Base-by-base conservation (phyloP, 768 basidiomycete genomes). In the Pleurotus pulmonarius region DNA sequence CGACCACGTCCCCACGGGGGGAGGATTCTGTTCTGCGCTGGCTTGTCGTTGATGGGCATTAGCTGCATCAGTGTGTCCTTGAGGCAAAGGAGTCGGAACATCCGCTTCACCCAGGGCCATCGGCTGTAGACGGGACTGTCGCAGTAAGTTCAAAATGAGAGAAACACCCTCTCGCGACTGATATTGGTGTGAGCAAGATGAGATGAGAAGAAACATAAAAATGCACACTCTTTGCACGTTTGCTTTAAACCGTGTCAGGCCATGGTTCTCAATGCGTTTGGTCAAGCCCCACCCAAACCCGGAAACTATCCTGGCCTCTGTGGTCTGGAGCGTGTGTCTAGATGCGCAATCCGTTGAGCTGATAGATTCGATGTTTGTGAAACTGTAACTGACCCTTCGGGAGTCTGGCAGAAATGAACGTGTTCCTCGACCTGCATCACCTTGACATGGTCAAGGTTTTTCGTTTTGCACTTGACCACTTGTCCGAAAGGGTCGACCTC, bases 391-490 rank as follows among this genome's bases (percentile, higher is more conserved):
- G 58, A 93, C 93, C 89, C 88, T 61, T 88, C 85, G 1, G 76
- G 70, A 29, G 81, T 78, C 61, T 90, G 89, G 38, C 78, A 76
- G 61, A 96, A 82, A 52, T 80, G 75, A 18, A 90, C 86, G 4
- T 82, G 83, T 70, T 98, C 95, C 60, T 92, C 85, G 34, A 96
- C 88, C 65, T 92, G 86, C 91, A 98, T 88, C 51, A 96, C 82
- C 73, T 94, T 96, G 66, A 92, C 87, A 71, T 95, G 91, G 69
- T 96, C 94, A 56, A 98, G 76, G 69, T 98, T 98, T 70, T 83
- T 87, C 15, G 95, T 96, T 58, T 79, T 77, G 63, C 90, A 93
- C 58, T 79, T 77, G 63, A 97, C 82, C 16, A 83, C 79, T 71
- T 86, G 85, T 29, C 87, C 90, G 55, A 85, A 75, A 3, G 91